A percentile compares a stretch with the other conserved stretches of the same genome.
These are phyloP conservation scores for Graphilbum ipis-grandicollis DNA, from an alignment of 2,329 filamentous ascomycete genomes.

Conservation along the genomic window DNA sequence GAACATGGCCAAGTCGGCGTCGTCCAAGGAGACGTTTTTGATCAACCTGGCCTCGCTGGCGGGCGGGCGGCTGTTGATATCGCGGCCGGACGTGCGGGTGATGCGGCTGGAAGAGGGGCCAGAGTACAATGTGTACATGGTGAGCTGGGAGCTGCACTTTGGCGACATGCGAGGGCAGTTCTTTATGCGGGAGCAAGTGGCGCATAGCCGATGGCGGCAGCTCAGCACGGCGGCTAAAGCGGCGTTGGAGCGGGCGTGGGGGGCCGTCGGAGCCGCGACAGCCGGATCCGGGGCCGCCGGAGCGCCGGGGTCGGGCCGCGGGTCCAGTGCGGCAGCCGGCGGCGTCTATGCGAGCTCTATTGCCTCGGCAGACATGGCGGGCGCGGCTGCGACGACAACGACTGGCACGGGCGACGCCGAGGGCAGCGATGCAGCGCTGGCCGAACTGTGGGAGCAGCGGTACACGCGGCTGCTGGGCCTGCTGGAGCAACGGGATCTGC, in stretches of 20 bases:
- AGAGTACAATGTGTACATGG: constrained; percentile 28
- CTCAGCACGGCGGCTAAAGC: constrained; percentile 2
- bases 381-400: background rate
- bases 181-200: constrained; percentile 31
- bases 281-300: background rate
- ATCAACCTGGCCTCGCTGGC: constrained; percentile 41
- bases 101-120: constrained; percentile 24
- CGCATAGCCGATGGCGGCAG: constrained; percentile 22
- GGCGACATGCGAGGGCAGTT: constrained; percentile 35
- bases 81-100: constrained; percentile 21
- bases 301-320: too few relatives aligned
- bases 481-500: constrained; percentile 40
- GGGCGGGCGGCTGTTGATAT: constrained; percentile 33
- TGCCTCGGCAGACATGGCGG: background rate
- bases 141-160: constrained; percentile 37
- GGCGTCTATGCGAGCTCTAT: too few relatives aligned
- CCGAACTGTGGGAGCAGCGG: constrained; percentile 30
- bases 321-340: too few relatives aligned
- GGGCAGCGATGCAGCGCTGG: constrained; percentile 10
- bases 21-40: constrained; percentile 36
- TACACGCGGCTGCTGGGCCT: constrained; percentile 41
- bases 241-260: constrained; percentile 3
- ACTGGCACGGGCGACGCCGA: background rate
- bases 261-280: background rate
- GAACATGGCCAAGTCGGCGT: constrained; percentile 28